Evolutionary conservation across 768 basidiomycete species (phyloP).

Genomic region (Trametes villosa): DNA sequence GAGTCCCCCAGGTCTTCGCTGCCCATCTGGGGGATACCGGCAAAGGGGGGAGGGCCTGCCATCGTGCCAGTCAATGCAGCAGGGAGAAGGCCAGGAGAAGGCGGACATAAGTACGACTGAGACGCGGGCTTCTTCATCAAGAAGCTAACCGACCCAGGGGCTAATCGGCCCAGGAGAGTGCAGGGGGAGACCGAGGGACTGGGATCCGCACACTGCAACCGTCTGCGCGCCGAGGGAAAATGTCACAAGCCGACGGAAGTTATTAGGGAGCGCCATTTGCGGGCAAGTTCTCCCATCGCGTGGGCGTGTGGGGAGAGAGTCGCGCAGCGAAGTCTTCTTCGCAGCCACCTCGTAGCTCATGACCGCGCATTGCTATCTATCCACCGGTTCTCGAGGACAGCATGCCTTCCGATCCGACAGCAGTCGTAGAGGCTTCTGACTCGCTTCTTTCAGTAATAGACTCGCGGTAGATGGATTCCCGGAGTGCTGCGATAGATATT

Average conservation of each 20-base stretch:
- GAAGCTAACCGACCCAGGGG: background rate
- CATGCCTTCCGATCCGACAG: no score
- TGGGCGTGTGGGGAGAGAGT: background rate
- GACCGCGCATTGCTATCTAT: no score
- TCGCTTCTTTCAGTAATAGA: no score
- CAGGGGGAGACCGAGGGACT: background rate
- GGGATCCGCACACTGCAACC: background rate
- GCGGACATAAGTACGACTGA: background rate
- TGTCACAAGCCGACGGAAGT: background rate
- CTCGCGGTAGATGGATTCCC: no score
- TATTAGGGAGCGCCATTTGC: background rate
- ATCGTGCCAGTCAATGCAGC: background rate
- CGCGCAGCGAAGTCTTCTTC: no score
- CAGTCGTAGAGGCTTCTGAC: no score
- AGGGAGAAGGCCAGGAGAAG: background rate
- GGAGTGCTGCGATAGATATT: no score
- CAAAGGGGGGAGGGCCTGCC: background rate
- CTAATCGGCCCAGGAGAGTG: background rate
- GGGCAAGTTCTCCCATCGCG: background rate
- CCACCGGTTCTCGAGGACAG: no score
- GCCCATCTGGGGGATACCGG: background rate
- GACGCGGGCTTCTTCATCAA: background rate
- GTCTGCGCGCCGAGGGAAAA: background rate
- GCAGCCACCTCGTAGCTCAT: no score
- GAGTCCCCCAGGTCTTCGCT: slow-evolving; percentile 8